Conservation (phyloP, 495 filamentous ascomycete genomes). For the Penicillium macrosclerotiorum region DNA sequence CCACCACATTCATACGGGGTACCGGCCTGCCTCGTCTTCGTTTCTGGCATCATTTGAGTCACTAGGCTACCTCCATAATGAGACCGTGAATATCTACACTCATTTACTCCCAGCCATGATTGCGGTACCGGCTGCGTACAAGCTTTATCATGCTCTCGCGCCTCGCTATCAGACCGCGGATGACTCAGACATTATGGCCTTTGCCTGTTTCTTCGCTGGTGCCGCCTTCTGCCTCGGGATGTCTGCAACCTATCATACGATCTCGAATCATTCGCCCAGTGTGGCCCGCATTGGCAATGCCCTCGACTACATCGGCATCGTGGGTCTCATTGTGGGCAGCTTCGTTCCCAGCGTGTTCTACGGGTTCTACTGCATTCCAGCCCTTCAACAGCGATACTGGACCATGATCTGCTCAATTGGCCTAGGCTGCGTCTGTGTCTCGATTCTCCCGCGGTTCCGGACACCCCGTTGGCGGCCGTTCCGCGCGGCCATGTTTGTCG, state of each 20-base stretch:
- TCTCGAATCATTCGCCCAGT: slow-evolving; percentile 61
- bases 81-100: slow-evolving; percentile 91
- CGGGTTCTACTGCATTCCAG: slow-evolving; percentile 68
- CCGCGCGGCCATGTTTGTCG: slow-evolving; percentile 87
- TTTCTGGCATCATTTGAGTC: slow-evolving; percentile 62
- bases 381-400: slow-evolving; percentile 67
- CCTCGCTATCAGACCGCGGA: slow-evolving; percentile 68
- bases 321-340: slow-evolving; percentile 82
- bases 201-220: slow-evolving; percentile 76
- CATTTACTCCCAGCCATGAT: slow-evolving; percentile 63
- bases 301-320: slow-evolving; percentile 89
- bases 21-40: slow-evolving; percentile 66
- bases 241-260: slow-evolving; percentile 76
- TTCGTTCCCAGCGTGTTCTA: slow-evolving; percentile 87
- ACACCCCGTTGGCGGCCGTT: slow-evolving; percentile 80
- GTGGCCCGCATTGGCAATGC: slow-evolving; percentile 65
- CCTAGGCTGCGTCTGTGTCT: slow-evolving; percentile 69
- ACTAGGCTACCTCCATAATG: slow-evolving; percentile 80
- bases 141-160: slow-evolving; percentile 49
- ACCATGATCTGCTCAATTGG: slow-evolving; percentile 77
- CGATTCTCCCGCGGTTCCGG: slow-evolving; percentile 75
- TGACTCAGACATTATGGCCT: slow-evolving; percentile 63
- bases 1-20: slow-evolving; percentile 68
- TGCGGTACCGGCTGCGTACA: slow-evolving; percentile 33
- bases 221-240: slow-evolving; percentile 77